Evolutionary conservation across 2,329 filamentous ascomycete species (phyloP), one percentile per base, ranked within the genome.

Genomic region (Pestalotiopsis sp.): DNA sequence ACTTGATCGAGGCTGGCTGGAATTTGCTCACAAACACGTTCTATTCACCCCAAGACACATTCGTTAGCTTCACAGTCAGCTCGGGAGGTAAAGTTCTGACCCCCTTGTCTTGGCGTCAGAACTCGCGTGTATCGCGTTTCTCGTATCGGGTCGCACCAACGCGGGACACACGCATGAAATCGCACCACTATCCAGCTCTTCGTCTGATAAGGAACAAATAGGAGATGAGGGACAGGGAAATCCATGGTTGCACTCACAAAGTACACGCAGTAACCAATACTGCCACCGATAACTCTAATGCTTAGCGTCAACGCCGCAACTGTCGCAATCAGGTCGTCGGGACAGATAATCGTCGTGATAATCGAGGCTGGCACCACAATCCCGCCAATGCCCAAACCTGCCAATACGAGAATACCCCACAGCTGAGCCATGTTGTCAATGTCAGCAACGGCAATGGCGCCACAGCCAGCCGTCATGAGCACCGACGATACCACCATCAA

Each of bases 281-380:
- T 85, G 38, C 90, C 90, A 61, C 91, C 91, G 45, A 92, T 85
- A 67, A 91, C 89, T 49, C 91, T 89, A 72, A 93, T 88, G n/a
- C 89, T 86, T 49, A 93, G 85, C 0, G 91, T 92, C 25, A 93
- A 81, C 5, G 91, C 90, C 1, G 90, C 87, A 60, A 92, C 85
- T 2, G 91, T 92, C 7, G 89, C 91, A 71, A 93, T 92, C 5
- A 92, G 83, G 67, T 92, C 90, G 74, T 91, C 88, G 0, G 91
- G 90, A 70, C 89, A 92, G 72, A 92, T 89, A 73, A 92, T 92
- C 11, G 89, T 90, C 6, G 89, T 88, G 68, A 92, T 90, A 72
- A 92, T 90, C 1, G 88, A 89, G 1, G 88, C 87, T 0, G 90
- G 91, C 4, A 93, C 87, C 17, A 92, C 87, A 65, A 92, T 90